Evolutionary conservation across 306 rosid species (phyloP), one percentile per base, ranked within the genome.

Genomic region (Cicer arietinum): DNA sequence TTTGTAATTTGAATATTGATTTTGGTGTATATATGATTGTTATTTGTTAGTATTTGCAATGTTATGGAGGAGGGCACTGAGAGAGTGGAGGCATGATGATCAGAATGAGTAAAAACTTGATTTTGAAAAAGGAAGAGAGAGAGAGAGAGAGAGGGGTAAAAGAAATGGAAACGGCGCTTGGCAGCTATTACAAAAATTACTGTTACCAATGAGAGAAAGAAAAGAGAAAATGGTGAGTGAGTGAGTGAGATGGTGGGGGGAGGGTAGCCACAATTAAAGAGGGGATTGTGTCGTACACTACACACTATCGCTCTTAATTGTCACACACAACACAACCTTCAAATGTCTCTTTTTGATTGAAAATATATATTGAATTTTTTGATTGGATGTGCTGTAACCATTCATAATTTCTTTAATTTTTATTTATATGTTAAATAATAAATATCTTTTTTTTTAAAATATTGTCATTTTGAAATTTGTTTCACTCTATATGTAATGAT

Each of bases 81-180:
- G 82, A 41, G 18, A 65, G n/a, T 64, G 83, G 61, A 63, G 82
- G 63, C 42, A 79, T 82, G 79, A 77, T 80, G 78, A 78, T 54
- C 82, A 71, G 7, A 85, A 86, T 73, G 79, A 83, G 89, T 71
- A 39, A 59, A 60, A 81, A 75, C 69, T 75, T 85, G 89, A 48
- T 68, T 80, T 83, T 73, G 22, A 11, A 30, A 81, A 66, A 74
- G 62, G 20, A 10, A 10, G 79, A 80, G 81, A 66, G 82, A 75
- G 84, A 54, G 69, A 61, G 84, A 67, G 46, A 77, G 77, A 3
- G 53, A 17, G 65, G 52, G 76, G 12, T 65, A 78, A 71, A 64
- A 62, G 86, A 43, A 77, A 63, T 94, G 67, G 86, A 43, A 77
- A 63, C 96, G 94, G 91, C 90, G 97, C 85, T 77, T 80, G 88